phyloP scores from a whole-genome alignment of 1,284 basidiomycete genomes.

The Malassezia dermatis region DNA sequence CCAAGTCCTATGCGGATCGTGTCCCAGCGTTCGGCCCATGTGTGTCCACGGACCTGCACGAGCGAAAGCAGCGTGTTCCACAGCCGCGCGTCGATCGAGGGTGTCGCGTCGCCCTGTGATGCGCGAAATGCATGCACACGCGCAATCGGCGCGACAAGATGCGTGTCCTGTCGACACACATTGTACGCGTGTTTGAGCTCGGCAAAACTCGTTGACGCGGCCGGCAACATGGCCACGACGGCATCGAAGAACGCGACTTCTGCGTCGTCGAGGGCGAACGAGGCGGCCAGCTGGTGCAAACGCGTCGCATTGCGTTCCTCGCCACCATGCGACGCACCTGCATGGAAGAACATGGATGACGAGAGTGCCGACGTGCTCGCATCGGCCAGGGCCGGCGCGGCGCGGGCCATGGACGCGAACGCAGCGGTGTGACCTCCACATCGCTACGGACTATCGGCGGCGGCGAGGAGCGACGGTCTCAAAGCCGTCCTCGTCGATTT shows the following conservation, averaged over 20 bases:
- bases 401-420: not conserved
- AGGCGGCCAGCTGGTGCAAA: slow-evolving; percentile 15
- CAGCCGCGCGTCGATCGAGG: slow-evolving; percentile 25
- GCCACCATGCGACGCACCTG: not conserved
- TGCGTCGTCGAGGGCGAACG: slow-evolving; percentile 18
- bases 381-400: not conserved
- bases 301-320: not conserved
- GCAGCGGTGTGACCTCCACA: not conserved
- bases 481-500: slow-evolving; percentile 30
- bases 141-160: not conserved
- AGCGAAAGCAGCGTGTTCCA: slow-evolving; percentile 41
- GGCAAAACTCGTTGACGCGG: slow-evolving; percentile 30
- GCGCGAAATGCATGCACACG: not conserved
- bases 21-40: slow-evolving; percentile 43
- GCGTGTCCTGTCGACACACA: slow-evolving; percentile 12
- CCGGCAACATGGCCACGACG: slow-evolving; percentile 23
- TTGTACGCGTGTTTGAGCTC: slow-evolving; percentile 37
- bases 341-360: slow-evolving; percentile 11
- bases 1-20: slow-evolving; percentile 35
- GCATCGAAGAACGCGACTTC: slow-evolving; percentile 38
- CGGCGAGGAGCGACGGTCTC: slow-evolving; percentile 35
- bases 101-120: slow-evolving; percentile 7
- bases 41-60: slow-evolving; percentile 34
- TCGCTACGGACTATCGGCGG: slow-evolving; percentile 18
- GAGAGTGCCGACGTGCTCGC: not conserved